phyloP scores from a whole-genome alignment of 1,139 yeast species.

The Candida tetrigidarum region DNA sequence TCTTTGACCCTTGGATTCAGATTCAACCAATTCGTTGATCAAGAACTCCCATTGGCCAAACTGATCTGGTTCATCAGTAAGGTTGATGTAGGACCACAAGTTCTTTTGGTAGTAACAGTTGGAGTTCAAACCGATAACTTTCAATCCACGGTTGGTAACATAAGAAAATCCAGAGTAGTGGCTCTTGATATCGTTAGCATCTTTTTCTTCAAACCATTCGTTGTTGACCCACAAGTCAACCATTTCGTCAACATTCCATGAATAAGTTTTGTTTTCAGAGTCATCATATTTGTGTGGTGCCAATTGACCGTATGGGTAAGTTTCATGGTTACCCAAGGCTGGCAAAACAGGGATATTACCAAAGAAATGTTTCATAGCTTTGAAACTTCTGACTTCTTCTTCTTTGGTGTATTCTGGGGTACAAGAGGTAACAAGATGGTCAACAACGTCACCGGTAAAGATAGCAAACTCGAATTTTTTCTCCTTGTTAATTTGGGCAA shows the following conservation, averaged over 20 bases:
- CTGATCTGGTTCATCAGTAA: constrained; percentile 56
- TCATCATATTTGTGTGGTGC: background rate
- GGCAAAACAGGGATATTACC: constrained; percentile 4
- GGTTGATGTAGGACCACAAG: constrained; percentile 63
- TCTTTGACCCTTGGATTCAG: constrained; percentile 59
- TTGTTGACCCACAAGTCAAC: constrained; percentile 56
- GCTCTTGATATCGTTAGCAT: constrained; percentile 22
- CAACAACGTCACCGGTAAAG: constrained; percentile 74
- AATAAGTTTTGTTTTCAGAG: constrained; percentile 45
- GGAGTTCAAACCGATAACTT: constrained; percentile 67
- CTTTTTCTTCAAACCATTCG: constrained; percentile 38
- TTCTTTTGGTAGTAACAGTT: constrained; percentile 70
- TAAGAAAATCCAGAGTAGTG: constrained; percentile 70
- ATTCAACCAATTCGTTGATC: constrained; percentile 60
- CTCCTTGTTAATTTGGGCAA: constrained; percentile 36
- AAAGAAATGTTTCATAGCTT: constrained; percentile 2
- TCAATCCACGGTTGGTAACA: constrained; percentile 58
- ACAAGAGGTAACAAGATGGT: constrained; percentile 34
- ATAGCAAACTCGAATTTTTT: constrained; percentile 58
- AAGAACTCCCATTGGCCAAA: constrained; percentile 69
- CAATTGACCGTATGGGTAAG: background rate
- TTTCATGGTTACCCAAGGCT: constrained; percentile 3
- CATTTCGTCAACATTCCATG: constrained; percentile 64
- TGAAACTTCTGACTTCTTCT: background rate
- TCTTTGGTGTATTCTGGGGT: constrained; percentile 4